Evolutionary conservation across 345 rosid genomes (phyloP).

Genomic region (Boechera stricta): DNA sequence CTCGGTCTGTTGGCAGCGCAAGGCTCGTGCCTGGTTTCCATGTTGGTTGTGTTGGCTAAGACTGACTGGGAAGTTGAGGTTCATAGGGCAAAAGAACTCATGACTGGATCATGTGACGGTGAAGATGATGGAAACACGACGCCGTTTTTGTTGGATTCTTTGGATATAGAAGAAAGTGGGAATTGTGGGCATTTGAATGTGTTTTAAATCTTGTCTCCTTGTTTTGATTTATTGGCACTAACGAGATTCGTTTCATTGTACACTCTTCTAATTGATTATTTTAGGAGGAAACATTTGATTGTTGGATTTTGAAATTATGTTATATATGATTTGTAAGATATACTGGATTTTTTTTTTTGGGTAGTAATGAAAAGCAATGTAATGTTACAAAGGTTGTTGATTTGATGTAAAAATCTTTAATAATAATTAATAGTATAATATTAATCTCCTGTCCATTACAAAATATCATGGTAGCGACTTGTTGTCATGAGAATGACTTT

Average conservation of each 20-base stretch:
- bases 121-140: conserved; percentile 26
- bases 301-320: conserved; percentile 13
- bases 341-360: background rate
- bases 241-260: conserved; percentile 37
- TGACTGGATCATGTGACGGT: conserved; percentile 45
- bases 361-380: conserved; percentile 11
- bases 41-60: conserved; percentile 61
- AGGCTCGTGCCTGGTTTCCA: conserved; percentile 64
- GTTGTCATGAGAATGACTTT: conserved; percentile 13
- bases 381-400: conserved; percentile 19
- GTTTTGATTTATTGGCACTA: conserved; percentile 36
- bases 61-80: conserved; percentile 80
- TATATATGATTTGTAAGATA: conserved; percentile 18
- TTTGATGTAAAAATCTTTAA: background rate
- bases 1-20: conserved; percentile 89
- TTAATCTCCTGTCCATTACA: conserved; percentile 8
- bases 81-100: conserved; percentile 55
- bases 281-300: conserved; percentile 26
- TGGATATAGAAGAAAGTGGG: conserved; percentile 45
- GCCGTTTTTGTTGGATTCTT: conserved; percentile 40
- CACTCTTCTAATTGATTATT: conserved; percentile 40
- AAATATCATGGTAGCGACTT: conserved; percentile 16
- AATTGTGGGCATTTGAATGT: conserved; percentile 31
- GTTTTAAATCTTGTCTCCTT: conserved; percentile 21
- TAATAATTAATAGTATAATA: background rate